Conservation (phyloP, 116 monocot genomes). For the Zostera marina region DNA sequence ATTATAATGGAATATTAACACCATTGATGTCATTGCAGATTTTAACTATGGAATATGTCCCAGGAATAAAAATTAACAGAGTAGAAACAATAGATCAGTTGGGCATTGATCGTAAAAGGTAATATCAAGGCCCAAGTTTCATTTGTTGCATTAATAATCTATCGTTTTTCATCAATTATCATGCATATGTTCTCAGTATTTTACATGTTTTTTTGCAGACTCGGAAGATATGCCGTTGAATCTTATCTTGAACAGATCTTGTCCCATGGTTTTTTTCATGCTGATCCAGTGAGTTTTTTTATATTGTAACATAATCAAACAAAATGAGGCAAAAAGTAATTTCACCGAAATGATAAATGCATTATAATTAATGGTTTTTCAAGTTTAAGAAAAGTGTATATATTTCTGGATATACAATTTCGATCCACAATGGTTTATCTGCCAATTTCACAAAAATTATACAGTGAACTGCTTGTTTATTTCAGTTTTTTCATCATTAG, state of each 20-base stretch:
- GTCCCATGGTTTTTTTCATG: constrained; percentile 99
- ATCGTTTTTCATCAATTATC: neutral
- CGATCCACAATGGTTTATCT: too few relatives aligned
- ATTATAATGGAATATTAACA: neutral
- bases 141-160: too few relatives aligned
- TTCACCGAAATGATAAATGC: neutral
- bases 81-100: constrained; percentile 87
- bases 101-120: constrained; percentile 97
- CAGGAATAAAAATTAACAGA: constrained; percentile 96
- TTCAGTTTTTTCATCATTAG: neutral
- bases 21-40: constrained; percentile 30
- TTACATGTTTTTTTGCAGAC: constrained; percentile 19
- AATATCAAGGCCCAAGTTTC: neutral
- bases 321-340: neutral
- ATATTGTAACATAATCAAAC: neutral
- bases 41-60: constrained; percentile 97
- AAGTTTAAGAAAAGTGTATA: neutral
- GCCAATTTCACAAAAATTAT: neutral
- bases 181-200: neutral
- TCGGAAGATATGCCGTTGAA: constrained; percentile 95
- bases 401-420: too few relatives aligned
- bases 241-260: constrained; percentile 97
- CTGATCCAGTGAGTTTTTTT: constrained; percentile 71
- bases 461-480: neutral
- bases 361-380: neutral